These are phyloP conservation scores for Ceratobasidium sp. DNA, from an alignment of 1,284 basidiomycete species.

Conservation along the genomic window DNA sequence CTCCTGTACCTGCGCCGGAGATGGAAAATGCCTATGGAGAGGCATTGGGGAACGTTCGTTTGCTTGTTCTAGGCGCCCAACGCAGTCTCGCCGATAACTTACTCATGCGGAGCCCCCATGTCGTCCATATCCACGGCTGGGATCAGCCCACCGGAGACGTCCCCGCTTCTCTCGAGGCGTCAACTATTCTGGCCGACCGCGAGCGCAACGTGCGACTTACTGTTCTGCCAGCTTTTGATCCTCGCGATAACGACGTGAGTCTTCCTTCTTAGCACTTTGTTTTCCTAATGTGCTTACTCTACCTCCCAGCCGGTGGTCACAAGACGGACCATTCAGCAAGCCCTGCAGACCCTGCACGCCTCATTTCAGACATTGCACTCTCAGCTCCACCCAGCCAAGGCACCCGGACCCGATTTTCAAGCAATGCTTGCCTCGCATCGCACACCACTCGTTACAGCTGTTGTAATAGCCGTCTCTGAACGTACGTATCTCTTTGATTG, in stretches of 20 bases:
- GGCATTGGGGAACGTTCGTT: constrained; percentile 39
- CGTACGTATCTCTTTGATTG: constrained; percentile 34
- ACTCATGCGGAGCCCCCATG: constrained; percentile 41
- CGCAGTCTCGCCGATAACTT: constrained; percentile 45
- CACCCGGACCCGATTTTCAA: constrained; percentile 40
- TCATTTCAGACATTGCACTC: constrained; percentile 45
- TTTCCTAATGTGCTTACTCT: constrained; percentile 6
- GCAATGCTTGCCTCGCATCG: constrained; percentile 45
- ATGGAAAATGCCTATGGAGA: constrained; percentile 34
- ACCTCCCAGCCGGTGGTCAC: background rate
- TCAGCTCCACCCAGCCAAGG: constrained; percentile 38
- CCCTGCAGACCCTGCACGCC: constrained; percentile 31
- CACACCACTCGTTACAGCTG: constrained; percentile 47
- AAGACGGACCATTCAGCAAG: constrained; percentile 27
- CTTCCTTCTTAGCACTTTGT: background rate
- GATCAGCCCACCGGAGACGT: constrained; percentile 38
- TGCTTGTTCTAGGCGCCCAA: constrained; percentile 46
- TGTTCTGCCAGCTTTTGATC: constrained; percentile 34
- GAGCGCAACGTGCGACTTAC: constrained; percentile 40
- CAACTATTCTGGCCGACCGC: constrained; percentile 44
- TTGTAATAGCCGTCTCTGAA: constrained; percentile 44
- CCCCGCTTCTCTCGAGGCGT: constrained; percentile 35
- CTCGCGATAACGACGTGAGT: constrained; percentile 43
- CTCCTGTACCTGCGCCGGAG: constrained; percentile 21
- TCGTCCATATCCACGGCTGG: constrained; percentile 44